Conservation (phyloP, 2,329 filamentous ascomycete species). For the Pseudopyricularia javanii region DNA sequence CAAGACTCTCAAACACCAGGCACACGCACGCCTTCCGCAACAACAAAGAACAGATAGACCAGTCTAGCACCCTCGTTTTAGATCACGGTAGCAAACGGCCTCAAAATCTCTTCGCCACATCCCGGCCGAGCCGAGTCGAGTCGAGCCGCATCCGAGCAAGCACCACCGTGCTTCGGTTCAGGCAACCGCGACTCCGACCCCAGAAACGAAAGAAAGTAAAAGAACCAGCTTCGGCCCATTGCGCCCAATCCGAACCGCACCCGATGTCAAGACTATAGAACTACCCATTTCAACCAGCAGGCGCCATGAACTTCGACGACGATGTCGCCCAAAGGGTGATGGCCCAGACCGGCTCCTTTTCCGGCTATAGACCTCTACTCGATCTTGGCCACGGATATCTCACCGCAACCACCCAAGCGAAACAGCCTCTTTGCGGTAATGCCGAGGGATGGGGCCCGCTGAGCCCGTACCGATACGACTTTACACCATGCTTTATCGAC, state of each 20-base stretch:
- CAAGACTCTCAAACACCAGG: not conserved
- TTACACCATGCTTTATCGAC: constrained; percentile 96
- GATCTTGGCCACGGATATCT: constrained; percentile 50
- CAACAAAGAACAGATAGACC: not conserved
- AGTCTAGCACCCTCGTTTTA: not conserved
- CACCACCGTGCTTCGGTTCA: not conserved
- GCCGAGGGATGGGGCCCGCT: constrained; percentile 91
- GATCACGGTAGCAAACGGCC: not conserved
- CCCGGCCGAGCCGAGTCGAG: too few relatives aligned
- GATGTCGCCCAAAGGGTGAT: constrained; percentile 31
- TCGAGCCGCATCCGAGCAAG: too few relatives aligned
- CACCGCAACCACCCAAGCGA: constrained; percentile 29
- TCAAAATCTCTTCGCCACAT: too few relatives aligned
- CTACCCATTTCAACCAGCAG: not conserved
- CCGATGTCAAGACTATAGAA: not conserved
- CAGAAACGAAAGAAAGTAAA: not conserved
- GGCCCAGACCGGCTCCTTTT: constrained; percentile 45
- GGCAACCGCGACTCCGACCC: not conserved
- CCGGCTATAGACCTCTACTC: constrained; percentile 38
- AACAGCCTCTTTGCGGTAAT: constrained; percentile 75
- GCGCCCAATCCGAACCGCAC: not conserved
- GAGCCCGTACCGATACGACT: constrained; percentile 78
- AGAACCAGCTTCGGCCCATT: not conserved
- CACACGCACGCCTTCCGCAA: not conserved
- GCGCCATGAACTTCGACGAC: constrained; percentile 24